Evolutionary conservation across 1,139 yeast species (phyloP), one percentile per base, ranked within the genome.

Genomic region (Blastobotrys buckinghamii): DNA sequence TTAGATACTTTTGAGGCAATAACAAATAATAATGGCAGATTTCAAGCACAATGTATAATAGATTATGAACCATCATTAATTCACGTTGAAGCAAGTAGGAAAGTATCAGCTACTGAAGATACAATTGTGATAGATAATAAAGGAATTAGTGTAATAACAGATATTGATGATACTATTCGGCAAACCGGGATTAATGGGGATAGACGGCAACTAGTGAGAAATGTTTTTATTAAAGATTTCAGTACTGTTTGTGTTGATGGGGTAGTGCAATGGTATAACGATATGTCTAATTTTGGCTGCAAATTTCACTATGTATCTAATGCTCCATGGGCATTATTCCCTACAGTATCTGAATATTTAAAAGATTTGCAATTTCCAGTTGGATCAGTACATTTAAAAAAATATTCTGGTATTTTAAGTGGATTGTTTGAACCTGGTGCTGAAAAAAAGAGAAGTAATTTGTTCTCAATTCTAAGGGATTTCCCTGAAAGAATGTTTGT

Each of bases 131-230:
- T 62, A 16, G 55, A 65, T 50, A 62, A 68, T 9, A 59, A 64
- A 0, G 89, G 95, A 0, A 70, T 84, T 24, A 88, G 87, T 13
- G 68, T 94, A 1, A 89, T 94, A 32, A 82, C 94, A 57, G 99
- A 94, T 65, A 83, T 94, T 44, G 99, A 94, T 62, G 98, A 94
- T 62, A 94, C 99, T 0, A 80, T 92, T 36, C 85, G 94, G 59
- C 72, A 79, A 42, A 89, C 98, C 0, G 97, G 97, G 1, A 90
- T 94, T 0, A 75, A 86, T 30, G 94, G 94, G 2, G 95, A 88
- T 55, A 88, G 87, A 64, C 74, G 95, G 48, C 88, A 85, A 39
- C 72, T 92, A 53, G 79, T 92, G 66, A 75, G 85, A 52, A 89
- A 84, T 61, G 81, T 89, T 1, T 78, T 94, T 52, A 76, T 84